Base-by-base conservation (phyloP, 2,329 filamentous ascomycete species). In the Cercospora beticola region DNA sequence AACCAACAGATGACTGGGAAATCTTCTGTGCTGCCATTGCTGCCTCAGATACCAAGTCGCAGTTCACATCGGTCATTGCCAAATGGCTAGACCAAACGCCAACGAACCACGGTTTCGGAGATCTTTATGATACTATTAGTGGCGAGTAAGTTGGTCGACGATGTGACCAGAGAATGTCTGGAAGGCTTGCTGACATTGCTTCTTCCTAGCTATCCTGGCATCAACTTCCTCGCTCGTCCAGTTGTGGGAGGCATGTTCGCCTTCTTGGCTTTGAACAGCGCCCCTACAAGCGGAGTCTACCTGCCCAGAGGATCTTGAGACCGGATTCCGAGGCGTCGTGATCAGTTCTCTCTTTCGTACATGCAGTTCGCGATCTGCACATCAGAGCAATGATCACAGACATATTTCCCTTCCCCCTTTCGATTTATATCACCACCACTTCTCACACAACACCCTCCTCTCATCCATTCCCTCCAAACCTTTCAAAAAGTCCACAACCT, bases 171-270 rank as follows among this genome's bases (percentile, higher is more conserved):
- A n/a, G n/a, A n/a, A n/a, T n/a, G n/a, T n/a, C n/a, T n/a, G n/a
- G n/a, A n/a, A n/a, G n/a, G n/a, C n/a, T n/a, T 33, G 31, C 31
- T 31, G 30, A 23, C 33, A 21, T 43, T 5, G 1, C 21, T 14
- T 8, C 26, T 33, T 14, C 8, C 8, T 23, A 65, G 73, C 58
- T 78, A 76, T 67, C 74, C 75, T 14, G 71, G 67, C 0, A 65
- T 71, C 30, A 68, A 58, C 1, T 87, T 87, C 72, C 80, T 82
- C 60, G 83, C 83, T 8, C 79, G 86, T 26, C 85, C 86, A 3
- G 84, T 85, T 2, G 78, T 86, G 60, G 86, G 85, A 0, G 85
- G 84, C 0, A 76, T 81, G 33, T 87, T 86, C 77, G 81, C 84
- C 21, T 74, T 85, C 59, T 75, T 87, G 68, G 79, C 78, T 36